Evolutionary conservation across 208 protist species (phyloP).

Genomic region (Crithidia mellificae): DNA sequence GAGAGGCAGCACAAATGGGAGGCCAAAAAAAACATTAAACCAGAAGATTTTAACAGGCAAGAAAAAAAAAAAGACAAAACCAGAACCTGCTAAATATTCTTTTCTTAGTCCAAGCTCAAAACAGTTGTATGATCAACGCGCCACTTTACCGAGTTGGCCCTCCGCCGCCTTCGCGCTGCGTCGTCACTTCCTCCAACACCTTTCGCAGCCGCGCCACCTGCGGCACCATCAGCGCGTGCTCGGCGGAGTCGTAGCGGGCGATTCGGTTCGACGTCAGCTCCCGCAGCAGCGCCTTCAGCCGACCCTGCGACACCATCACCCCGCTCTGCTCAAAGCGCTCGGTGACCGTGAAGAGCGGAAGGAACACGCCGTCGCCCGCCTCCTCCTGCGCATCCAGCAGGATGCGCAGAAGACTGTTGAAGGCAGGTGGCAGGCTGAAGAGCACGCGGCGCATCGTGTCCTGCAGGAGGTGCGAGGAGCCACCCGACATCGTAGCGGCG

Average conservation of each 20-base stretch:
- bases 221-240: constrained; percentile 74
- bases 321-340: constrained; percentile 62
- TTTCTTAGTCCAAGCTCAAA: too few relatives aligned
- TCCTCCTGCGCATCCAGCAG: constrained; percentile 69
- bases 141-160: background rate
- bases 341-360: constrained; percentile 61
- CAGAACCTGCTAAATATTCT: too few relatives aligned
- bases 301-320: constrained; percentile 68
- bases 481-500: too few relatives aligned
- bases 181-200: constrained; percentile 71
- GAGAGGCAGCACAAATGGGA: too few relatives aligned
- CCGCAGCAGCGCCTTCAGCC: constrained; percentile 63
- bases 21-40: background rate
- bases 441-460: constrained; percentile 83
- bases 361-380: constrained; percentile 56
- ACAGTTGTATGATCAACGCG: too few relatives aligned
- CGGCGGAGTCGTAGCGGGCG: constrained; percentile 68
- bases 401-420: constrained; percentile 62
- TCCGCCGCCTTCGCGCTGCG: constrained; percentile 34
- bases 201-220: constrained; percentile 58
- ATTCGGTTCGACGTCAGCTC: constrained; percentile 88
- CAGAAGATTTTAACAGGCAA: too few relatives aligned
- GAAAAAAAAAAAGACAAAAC: constrained; percentile 3
- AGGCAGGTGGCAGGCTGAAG: constrained; percentile 66
- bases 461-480: constrained; percentile 48